Percentiles rank a stretch among this genome's conserved stretches.
Evolutionary conservation across 1,284 basidiomycete genomes (phyloP).

Genomic region (Bjerkandera adusta): DNA sequence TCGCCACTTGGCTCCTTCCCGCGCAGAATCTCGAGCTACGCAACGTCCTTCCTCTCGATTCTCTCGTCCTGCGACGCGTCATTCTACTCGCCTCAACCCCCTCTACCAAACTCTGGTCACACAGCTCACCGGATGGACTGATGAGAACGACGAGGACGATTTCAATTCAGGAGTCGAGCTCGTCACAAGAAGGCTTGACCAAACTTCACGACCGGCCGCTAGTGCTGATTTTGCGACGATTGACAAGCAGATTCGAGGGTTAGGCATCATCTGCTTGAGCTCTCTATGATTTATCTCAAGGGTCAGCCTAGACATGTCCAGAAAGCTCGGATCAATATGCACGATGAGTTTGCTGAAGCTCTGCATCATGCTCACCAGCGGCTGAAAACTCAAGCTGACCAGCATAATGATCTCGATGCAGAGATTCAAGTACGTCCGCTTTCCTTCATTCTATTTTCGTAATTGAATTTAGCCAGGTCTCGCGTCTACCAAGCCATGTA

Average conservation of each 20-base stretch:
- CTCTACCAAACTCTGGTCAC: constrained; percentile 54
- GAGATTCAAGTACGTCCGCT: constrained; percentile 60
- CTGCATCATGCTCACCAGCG: constrained; percentile 47
- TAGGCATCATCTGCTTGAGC: constrained; percentile 16
- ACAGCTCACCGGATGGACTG: constrained; percentile 42
- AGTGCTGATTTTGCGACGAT: constrained; percentile 54
- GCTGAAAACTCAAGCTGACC: constrained; percentile 47
- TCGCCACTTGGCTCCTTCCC: constrained; percentile 26
- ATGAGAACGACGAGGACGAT: constrained; percentile 38
- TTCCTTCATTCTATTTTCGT: too few species aligned
- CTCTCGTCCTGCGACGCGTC: constrained; percentile 47
- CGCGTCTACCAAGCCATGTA: constrained; percentile 64
- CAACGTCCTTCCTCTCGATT: constrained; percentile 51
- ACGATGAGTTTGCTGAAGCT: constrained; percentile 57
- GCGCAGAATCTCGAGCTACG: constrained; percentile 38
- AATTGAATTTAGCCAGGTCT: constrained; percentile 36
- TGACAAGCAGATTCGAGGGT: constrained; percentile 61
- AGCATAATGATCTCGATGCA: constrained; percentile 58
- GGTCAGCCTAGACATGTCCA: constrained; percentile 47
- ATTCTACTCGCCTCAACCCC: constrained; percentile 50
- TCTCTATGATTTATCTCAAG: constrained; percentile 10
- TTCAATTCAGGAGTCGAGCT: constrained; percentile 53
- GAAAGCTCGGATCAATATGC: constrained; percentile 68
- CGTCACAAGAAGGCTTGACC: constrained; percentile 46
- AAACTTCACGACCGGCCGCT: constrained; percentile 50